phyloP scores from a whole-genome alignment of 345 rosid species.

The Odontarrhena argentea region DNA sequence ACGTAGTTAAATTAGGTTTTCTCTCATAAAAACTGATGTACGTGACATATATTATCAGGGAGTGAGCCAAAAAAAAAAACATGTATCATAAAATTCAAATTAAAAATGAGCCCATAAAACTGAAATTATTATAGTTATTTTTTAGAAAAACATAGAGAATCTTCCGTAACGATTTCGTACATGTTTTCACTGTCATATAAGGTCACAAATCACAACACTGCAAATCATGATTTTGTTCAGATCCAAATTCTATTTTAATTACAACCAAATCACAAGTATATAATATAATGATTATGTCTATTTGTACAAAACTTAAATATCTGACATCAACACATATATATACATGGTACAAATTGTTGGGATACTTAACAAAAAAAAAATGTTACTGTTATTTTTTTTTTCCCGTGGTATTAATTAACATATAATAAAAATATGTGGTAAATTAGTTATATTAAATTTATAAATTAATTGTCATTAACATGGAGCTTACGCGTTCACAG shows the following conservation, averaged over 20 bases:
- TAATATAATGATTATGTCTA: neutral
- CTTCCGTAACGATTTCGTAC: constrained; percentile 42
- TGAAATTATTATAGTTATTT: neutral
- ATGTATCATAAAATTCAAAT: neutral
- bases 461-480: neutral
- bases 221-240: neutral
- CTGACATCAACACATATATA: constrained; percentile 21
- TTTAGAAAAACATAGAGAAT: constrained; percentile 23
- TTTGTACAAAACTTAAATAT: neutral
- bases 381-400: too few species aligned
- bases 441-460: too few species aligned
- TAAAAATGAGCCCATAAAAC: constrained; percentile 4
- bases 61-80: neutral
- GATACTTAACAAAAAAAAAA: neutral
- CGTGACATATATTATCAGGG: neutral
- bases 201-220: constrained; percentile 29
- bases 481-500: constrained; percentile 28
- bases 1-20: too few species aligned
- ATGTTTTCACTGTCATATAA: constrained; percentile 31
- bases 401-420: too few species aligned
- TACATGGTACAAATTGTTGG: constrained; percentile 24
- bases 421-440: too few species aligned
- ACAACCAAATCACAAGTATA: neutral
- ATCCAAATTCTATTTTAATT: constrained; percentile 8
- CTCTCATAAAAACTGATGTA: too few species aligned